Base-by-base conservation (phyloP, 1,284 basidiomycete genomes). In the Ceratobasidium sp. region DNA sequence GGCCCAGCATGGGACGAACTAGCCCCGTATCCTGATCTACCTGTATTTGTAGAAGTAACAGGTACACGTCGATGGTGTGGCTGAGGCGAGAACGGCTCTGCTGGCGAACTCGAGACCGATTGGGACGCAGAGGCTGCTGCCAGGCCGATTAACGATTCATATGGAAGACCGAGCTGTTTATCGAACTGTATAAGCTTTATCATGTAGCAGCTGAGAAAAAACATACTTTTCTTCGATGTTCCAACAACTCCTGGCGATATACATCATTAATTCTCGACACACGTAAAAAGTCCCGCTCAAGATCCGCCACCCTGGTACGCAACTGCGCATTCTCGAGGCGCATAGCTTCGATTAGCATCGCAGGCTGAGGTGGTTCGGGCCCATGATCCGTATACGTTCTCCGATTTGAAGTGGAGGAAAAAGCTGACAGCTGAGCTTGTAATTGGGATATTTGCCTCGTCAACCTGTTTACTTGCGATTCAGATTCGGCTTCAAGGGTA, bases 231-330 rank as follows among this genome's bases (percentile, higher is more conserved):
- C 90, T 86, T 77, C 94, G 85, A 82, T 93, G 90, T 61, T 93
- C 91, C 78, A 95, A 91, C 78, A 95, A 84, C 83, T 95, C 93
- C 83, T 94, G 93, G 44, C 93, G 87, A 82, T 94, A 95, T 3
- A 94, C 88, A 81, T 95, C 93, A 80, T 94, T 94, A 82, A 94
- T 84, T 80, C 93, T 85, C 74, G 90, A 87, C 71, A 93, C 88
- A 42, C 91, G 89, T 78, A 93, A 88, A 82, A 91, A 94, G 79
- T 93, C 92, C 77, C 92, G 84, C 84, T 95, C 94, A 2, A 90
- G 91, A 62, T 92, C 91, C 6, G 90, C 90, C 23, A 80, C 80
- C 64, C 65, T 59, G 23, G 48, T 56, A 28, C 62, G 44, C 0
- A 52, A 50, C 62, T 75, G 65, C 28, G 61, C 93, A 80, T 95